phyloP scores from a whole-genome alignment of 371 early-diverging fungal genomes.

The Mucor mucedo region DNA sequence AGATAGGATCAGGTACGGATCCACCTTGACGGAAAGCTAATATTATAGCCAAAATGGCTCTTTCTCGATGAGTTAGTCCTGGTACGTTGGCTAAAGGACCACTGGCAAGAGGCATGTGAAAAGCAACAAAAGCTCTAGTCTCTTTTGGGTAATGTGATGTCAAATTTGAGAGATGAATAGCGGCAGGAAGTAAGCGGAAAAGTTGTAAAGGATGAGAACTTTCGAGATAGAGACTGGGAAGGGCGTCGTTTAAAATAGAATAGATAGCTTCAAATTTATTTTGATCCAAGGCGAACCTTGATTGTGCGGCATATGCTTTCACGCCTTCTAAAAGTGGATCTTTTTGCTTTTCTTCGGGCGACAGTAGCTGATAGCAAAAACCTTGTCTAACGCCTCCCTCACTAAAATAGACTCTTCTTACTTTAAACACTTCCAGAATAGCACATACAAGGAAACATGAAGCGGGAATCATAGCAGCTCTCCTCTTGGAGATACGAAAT shows the following conservation, averaged over 20 bases:
- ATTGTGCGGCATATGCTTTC: constrained; percentile 45
- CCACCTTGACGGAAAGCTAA: constrained; percentile 65
- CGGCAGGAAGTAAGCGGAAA: constrained; percentile 57
- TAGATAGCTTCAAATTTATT: constrained; percentile 47
- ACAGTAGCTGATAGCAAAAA: constrained; percentile 54
- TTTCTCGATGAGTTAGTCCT: constrained; percentile 61
- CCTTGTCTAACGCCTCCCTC: constrained; percentile 72
- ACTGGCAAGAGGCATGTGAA: constrained; percentile 64
- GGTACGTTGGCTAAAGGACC: constrained; percentile 65
- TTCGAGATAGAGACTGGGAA: constrained; percentile 40
- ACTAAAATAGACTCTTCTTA: constrained; percentile 57
- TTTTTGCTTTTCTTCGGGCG: constrained; percentile 47
- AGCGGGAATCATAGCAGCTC: constrained; percentile 66
- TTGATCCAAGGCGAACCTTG: constrained; percentile 24
- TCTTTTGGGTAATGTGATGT: constrained; percentile 66
- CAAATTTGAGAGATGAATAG: constrained; percentile 59
- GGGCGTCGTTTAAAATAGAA: constrained; percentile 34
- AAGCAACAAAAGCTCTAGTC: constrained; percentile 62
- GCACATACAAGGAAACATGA: constrained; percentile 62
- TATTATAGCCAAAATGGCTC: constrained; percentile 58
- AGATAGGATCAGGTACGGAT: constrained; percentile 50
- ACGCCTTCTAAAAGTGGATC: constrained; percentile 64
- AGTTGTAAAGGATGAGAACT: constrained; percentile 44
- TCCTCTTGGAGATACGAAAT: constrained; percentile 64
- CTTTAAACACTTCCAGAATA: constrained; percentile 53